Base-by-base conservation (phyloP, 352 stramenopile species). In the Aphanomyces euteiches region DNA sequence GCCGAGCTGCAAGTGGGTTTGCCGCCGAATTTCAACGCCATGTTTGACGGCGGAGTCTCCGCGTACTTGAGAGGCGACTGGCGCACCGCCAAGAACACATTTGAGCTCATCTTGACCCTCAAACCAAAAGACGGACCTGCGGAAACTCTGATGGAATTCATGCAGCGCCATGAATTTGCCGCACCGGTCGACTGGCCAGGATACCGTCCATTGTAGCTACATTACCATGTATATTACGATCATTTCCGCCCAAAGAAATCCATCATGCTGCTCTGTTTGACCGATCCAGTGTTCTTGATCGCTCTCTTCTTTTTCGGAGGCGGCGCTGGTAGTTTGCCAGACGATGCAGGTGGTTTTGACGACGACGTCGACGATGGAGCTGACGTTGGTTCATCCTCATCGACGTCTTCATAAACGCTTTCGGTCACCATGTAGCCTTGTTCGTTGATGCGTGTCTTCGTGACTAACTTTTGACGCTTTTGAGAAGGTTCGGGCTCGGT, bases 341-440 rank as follows among this genome's bases (percentile, higher is more conserved):
- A 17, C 7, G 47, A 38, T 12, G 43, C 17, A n/a, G 10, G 1
- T 19, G 64, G 17, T 50, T 43, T 8, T 6, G 50, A 13, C 13
- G 15, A 8, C 15, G 41, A 7, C 34, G 63, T 17, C n/a, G 50
- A 19, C 54, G 19, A 15, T 8, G 41, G 43, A 40, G 43, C 38
- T 1, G 17, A n/a, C 36, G 36, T 19, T 19, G 56, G 36, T 3
- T 73, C 53, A 12, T 56, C 63, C 3, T 45, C 48, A 3, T 91
- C 79, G 43, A 90, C 78, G 47, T 92, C 84, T 38, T 93, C 80
- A 47, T 82, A 87, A 45, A 74, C 76, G 56, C 88, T 88, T 73
- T 94, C 86, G 37, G 84, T 94, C 37, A 91, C 83, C 86, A 94
- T 94, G 78, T 94, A 94, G 34, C 86, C 86, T 57, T 90, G 72